Percentiles rank a stretch among this genome's conserved stretches.
phyloP scores from a whole-genome alignment of 2,329 filamentous ascomycete species.

The Epichloe sp. region DNA sequence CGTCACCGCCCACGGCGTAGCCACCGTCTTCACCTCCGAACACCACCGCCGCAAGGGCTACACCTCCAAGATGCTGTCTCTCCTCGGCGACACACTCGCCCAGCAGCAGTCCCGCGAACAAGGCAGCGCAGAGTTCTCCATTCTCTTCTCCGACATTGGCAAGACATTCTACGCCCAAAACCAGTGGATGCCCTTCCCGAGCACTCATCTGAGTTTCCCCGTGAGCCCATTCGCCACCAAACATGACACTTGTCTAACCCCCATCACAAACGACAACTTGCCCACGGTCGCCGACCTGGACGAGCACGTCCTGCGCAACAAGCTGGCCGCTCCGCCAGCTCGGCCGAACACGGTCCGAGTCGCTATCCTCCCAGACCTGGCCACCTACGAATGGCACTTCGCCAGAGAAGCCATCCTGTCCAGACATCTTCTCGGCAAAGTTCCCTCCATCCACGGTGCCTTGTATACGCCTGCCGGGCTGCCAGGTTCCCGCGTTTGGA shows the following conservation, averaged over 20 bases:
- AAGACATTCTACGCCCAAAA: constrained; percentile 65
- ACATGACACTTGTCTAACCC: constrained; percentile 14
- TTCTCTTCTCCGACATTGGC: constrained; percentile 79
- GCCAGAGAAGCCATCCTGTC: constrained; percentile 70
- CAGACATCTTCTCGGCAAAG: constrained; percentile 42
- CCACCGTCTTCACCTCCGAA: constrained; percentile 63
- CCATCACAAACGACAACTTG: constrained; percentile 48
- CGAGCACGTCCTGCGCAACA: constrained; percentile 44
- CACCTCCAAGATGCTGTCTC: constrained; percentile 59
- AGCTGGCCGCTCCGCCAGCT: constrained; percentile 25
- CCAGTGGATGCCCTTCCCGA: constrained; percentile 66
- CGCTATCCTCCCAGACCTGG: constrained; percentile 19
- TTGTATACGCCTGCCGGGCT: constrained; percentile 38
- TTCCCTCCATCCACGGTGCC: constrained; percentile 56
- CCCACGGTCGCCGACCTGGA: constrained; percentile 49
- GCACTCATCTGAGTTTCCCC: constrained; percentile 55
- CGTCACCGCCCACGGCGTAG: constrained; percentile 58
- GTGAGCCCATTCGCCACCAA: constrained; percentile 14
- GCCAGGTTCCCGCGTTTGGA: constrained; percentile 52
- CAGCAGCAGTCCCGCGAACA: constrained; percentile 13
- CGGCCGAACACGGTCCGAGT: constrained; percentile 17
- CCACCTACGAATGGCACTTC: constrained; percentile 43
- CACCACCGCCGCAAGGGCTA: constrained; percentile 61
- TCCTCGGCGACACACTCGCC: constrained; percentile 38
- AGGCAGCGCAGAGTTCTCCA: constrained; percentile 47